These are phyloP conservation scores for Lactifluus piperatus DNA, from an alignment of 768 basidiomycete species.

Conservation along the genomic window DNA sequence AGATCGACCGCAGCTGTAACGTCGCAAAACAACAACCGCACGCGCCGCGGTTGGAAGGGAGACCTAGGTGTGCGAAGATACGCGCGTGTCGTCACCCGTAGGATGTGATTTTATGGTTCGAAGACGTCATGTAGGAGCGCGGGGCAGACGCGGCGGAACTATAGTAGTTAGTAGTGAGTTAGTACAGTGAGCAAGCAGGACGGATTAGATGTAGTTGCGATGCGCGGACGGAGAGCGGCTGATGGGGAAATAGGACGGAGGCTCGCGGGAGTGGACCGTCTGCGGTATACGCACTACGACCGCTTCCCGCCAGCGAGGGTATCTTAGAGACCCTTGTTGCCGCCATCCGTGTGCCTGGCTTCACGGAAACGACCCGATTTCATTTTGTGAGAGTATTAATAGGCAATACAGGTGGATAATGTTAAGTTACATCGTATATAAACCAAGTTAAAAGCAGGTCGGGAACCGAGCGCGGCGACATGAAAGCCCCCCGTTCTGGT, in stretches of 20 bases:
- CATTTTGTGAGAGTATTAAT: not conserved
- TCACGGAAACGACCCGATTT: too few relatives aligned
- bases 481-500: too few relatives aligned
- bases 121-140: not conserved
- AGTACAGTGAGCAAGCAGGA: not conserved
- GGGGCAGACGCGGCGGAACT: slow-evolving; percentile 78
- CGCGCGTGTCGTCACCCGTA: not conserved
- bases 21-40: too few relatives aligned
- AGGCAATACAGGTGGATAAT: not conserved
- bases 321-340: slow-evolving; percentile 28
- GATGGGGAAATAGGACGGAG: not conserved
- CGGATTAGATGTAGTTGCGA: not conserved
- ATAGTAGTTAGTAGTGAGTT: not conserved
- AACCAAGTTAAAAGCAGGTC: not conserved
- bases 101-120: not conserved
- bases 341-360: not conserved
- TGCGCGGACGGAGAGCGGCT: not conserved
- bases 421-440: not conserved
- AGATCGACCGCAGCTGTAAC: too few relatives aligned
- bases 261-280: too few relatives aligned
- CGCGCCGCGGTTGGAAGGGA: too few relatives aligned
- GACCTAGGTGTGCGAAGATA: not conserved
- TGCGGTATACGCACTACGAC: slow-evolving; percentile 39
- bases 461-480: not conserved
- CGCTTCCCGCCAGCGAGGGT: slow-evolving; percentile 48